Conservation (phyloP, 805 yeast genomes). For the Spathaspora boniae region DNA sequence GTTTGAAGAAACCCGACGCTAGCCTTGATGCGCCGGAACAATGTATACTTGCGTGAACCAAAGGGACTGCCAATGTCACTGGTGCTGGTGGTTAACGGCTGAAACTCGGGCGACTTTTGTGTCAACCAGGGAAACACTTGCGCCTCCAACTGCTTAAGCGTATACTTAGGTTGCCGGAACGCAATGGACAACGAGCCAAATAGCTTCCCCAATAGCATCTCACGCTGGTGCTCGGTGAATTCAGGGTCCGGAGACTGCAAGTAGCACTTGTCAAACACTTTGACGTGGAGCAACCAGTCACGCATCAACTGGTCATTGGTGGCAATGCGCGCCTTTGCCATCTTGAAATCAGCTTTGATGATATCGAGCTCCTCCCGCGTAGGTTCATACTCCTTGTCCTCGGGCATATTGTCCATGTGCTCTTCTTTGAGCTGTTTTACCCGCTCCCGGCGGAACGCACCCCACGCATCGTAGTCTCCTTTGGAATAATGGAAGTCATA, state of each 20-base stretch:
- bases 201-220: slow-evolving; percentile 3
- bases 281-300: slow-evolving; percentile 21
- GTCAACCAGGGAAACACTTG: slow-evolving; percentile 24
- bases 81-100: slow-evolving; percentile 3
- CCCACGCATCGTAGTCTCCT: slow-evolving; percentile 8
- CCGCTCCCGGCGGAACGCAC: slow-evolving; percentile 7
- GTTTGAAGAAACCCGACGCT: slow-evolving; percentile 5
- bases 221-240: slow-evolving; percentile 8
- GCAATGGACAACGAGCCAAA: too few species aligned
- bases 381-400: background rate
- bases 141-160: slow-evolving; percentile 10
- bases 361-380: slow-evolving; percentile 7
- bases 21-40: slow-evolving; percentile 2
- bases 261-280: slow-evolving; percentile 23
- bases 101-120: slow-evolving; percentile 16
- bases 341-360: slow-evolving; percentile 5
- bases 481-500: slow-evolving; percentile 13
- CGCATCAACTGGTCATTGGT: slow-evolving; percentile 20
- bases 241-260: slow-evolving; percentile 8
- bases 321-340: slow-evolving; percentile 6
- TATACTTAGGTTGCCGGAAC: background rate
- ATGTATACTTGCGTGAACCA: slow-evolving; percentile 3
- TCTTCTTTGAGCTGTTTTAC: slow-evolving; percentile 2
- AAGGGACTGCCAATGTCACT: too few species aligned
- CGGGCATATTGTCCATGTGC: too few species aligned